Evolutionary conservation across 768 basidiomycete genomes (phyloP), one percentile per base, ranked within the genome.

Genomic region (Mycena capillaripes): DNA sequence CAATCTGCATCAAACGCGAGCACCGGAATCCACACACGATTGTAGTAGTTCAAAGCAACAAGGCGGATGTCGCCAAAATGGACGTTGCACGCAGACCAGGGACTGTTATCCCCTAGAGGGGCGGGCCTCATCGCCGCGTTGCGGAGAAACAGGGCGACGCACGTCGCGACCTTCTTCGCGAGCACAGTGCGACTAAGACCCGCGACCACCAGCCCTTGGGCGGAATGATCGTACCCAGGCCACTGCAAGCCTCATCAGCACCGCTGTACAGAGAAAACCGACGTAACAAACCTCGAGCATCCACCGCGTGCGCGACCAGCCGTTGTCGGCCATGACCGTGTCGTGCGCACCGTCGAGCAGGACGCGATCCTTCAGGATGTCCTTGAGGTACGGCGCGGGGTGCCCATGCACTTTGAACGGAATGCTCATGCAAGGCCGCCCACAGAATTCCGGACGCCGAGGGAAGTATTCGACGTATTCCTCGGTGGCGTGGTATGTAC

Each of bases 11-110:
- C 65, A 6, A 71, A 32, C 21, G 70, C 70, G 8, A 73, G 48
- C n/a, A 68, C 56, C 6, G 72, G 80, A 14, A 80, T 75, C 80
- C 80, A 80, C 14, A 69, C 66, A 4, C 72, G 72, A 1, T 62
- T 38, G 34, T 81, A 81, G 59, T 79, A 80, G 38, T 78, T 79
- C 30, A 80, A 30, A 3, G 71, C 79, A 16, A 81, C 59, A 1
- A 81, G 70, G 2, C 80, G 75, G 21, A 81, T 64, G 36, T 75
- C 71, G 19, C 72, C 72, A 55, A 60, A 69, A 44, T 72, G 55
- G n/a, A 76, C 70, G 38, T 69, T 67, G 34, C 58, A 52, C 16
- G 76, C 29, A 10, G 74, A 59, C 77, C 79, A 81, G 1, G 52
- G 55, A 42, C 60, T 62, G 12, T 46, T 30, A n/a, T 30, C 36